Evolutionary conservation across 2,329 filamentous ascomycete species (phyloP), one percentile per base, ranked within the genome.

Genomic region (Aaosphaeria pasadenensis): DNA sequence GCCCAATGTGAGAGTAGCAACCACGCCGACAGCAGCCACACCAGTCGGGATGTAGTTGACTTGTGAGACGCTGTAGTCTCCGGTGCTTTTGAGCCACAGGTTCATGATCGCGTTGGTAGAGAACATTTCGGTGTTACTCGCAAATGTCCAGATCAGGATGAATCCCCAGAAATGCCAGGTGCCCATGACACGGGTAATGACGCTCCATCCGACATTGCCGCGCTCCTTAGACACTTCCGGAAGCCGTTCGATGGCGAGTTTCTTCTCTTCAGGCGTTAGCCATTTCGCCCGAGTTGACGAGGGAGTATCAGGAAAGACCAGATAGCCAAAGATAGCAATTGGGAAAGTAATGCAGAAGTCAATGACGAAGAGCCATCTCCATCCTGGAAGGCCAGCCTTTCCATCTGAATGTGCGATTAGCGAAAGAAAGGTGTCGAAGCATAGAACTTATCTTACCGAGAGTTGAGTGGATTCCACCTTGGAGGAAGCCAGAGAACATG

Each of bases 51-150:
- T 80, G 45, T 80, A 76, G 64, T 81, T 81, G 11, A 78, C 60
- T 50, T 80, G 75, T 1, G 76, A 57, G 1, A 81, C 66, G 4
- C 71, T 70, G 53, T 79, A 80, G 13, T 67, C 66, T 1, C 67
- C 71, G 1, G 67, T 73, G 1, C 70, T 60, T 49, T 77, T 75
- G 73, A 80, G 73, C 52, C 78, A 81, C 1, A 82, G 55, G 0
- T 74, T 69, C 0, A 81, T 58, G 2, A 88, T 72, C 0, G 81
- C 73, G 64, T 89, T 88, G 17, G 79, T 77, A 45, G 79, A 82
- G 64, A 88, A 89, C 0, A 83, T 86, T 63, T 90, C 86, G 0
- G 83, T 85, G 60, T 88, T 84, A 30, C 85, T 84, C 0, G 85
- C 85, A 38, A 89, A 82, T 53, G 86, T 79, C 84, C 85, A 88